Evolutionary conservation across 2,329 filamentous ascomycete genomes (phyloP), one percentile per base, ranked within the genome.

Genomic region (Trichoderma cornu-damae): DNA sequence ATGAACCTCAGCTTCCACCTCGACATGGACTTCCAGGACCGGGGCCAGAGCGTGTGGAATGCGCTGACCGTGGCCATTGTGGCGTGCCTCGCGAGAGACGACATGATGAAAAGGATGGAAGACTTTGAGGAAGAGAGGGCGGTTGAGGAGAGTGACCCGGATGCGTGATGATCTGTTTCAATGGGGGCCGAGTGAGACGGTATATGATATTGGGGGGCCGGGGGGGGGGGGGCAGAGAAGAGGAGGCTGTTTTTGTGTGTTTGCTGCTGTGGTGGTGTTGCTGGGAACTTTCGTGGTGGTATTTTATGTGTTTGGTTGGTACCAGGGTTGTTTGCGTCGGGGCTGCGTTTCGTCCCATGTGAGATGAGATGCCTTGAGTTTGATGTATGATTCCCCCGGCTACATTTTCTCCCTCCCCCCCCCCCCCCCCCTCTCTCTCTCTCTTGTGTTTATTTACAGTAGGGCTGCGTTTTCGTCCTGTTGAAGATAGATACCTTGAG

Each of bases 31-130:
- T 75, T 77, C 43, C 65, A 68, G 51, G 69, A 75, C 42, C 65
- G 65, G 9, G 65, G 69, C 16, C 74, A 77, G 62, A 71, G 73
- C 52, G 68, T 77, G 20, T 77, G 75, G 75, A 77, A 77, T 60
- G 75, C 73, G 2, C 61, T 77, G 35, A 77, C 75, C 3, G 54
- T 75, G 8, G 75, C 73, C 7, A 67, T 75, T 20, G 69, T 69
- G 9, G 68, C 70, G 2, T 77, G 74, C 53, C 61, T 72, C 53
- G 74, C 74, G 3, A 68, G 74, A 12, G 73, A 77, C 47, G 70
- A 75, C 53, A 64, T 76, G 54, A 71, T 69, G 44, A 57, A 62
- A 6, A 65, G 72, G 42, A 48, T 62, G 18, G 64, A 64, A 2
- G 70, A 75, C 59, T 76, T 76, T 64, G 67, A 73, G 48, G 61